These are phyloP conservation scores for Amanita fuliginea DNA, from an alignment of 768 basidiomycete species.

Conservation along the genomic window DNA sequence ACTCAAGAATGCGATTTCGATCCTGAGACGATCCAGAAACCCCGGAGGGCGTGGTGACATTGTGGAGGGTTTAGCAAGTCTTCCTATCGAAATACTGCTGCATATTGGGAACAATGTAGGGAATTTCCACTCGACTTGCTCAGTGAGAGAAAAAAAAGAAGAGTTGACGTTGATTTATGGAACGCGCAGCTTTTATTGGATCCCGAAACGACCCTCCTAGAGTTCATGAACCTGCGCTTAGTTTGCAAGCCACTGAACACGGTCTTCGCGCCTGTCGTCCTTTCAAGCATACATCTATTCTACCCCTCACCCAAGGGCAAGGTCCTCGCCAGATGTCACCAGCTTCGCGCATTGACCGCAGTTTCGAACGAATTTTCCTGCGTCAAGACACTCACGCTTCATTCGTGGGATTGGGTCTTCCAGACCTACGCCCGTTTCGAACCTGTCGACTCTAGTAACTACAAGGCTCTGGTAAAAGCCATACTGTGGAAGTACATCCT, in stretches of 20 bases:
- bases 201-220: background rate
- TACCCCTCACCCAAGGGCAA: background rate
- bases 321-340: background rate
- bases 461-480: background rate
- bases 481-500: background rate
- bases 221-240: constrained; percentile 1
- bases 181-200: background rate
- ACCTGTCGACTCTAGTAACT: background rate
- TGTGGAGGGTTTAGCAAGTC: background rate
- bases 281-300: constrained; percentile 1
- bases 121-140: background rate
- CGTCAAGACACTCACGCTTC: background rate
- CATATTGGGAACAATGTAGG: constrained; percentile 2
- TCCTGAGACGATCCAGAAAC: background rate
- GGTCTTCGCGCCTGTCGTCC: constrained; percentile 2
- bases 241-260: constrained; percentile 2
- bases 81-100: constrained; percentile 1
- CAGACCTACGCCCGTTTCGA: background rate
- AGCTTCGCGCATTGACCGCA: background rate
- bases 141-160: too few species aligned
- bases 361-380: background rate
- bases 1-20: background rate
- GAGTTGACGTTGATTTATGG: too few species aligned
- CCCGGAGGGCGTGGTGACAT: background rate
- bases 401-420: constrained; percentile 4